Conservation (phyloP, 148 eudicot species). For the Vaccinium corymbosum region DNA sequence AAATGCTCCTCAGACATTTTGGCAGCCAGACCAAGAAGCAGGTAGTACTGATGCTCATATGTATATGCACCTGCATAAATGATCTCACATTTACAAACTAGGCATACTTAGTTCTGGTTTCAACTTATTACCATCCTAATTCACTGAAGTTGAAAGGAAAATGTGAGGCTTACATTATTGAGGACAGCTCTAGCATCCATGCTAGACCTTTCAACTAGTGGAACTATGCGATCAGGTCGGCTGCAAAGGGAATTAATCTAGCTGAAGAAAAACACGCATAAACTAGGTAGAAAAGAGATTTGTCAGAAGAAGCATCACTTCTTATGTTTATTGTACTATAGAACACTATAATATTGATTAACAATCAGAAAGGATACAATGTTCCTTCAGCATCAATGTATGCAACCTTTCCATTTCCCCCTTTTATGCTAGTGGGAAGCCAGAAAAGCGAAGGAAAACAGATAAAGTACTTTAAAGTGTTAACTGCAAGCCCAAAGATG, state of each 20-base stretch:
- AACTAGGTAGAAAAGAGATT: neutral
- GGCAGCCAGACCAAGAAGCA: conserved; percentile 93
- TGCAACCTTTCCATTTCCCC: conserved; percentile 96
- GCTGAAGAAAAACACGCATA: conserved; percentile 27
- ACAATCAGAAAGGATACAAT: conserved; percentile 51
- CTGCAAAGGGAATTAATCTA: conserved; percentile 33
- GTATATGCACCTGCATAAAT: conserved; percentile 97
- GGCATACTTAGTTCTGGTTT: neutral
- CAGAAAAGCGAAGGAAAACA: conserved; percentile 25
- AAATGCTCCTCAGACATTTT: conserved; percentile 99
- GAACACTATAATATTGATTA: neutral
- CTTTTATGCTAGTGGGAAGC: conserved; percentile 86
- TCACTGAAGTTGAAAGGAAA: neutral
- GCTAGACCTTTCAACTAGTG: conserved; percentile 95
- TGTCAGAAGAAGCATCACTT: neutral
- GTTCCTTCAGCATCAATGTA: conserved; percentile 98
- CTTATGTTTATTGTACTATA: neutral
- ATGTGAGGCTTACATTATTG: conserved; percentile 60
- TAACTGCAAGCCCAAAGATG: neutral
- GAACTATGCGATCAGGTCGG: conserved; percentile 91
- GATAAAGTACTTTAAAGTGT: neutral
- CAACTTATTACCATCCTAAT: neutral
- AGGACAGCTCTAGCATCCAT: conserved; percentile 97
- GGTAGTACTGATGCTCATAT: conserved; percentile 89
- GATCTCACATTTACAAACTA: conserved; percentile 34